A percentile compares a stretch with the other conserved stretches of the same genome.
phyloP scores from a whole-genome alignment of 1,139 yeast species.

The Candida smagusa region DNA sequence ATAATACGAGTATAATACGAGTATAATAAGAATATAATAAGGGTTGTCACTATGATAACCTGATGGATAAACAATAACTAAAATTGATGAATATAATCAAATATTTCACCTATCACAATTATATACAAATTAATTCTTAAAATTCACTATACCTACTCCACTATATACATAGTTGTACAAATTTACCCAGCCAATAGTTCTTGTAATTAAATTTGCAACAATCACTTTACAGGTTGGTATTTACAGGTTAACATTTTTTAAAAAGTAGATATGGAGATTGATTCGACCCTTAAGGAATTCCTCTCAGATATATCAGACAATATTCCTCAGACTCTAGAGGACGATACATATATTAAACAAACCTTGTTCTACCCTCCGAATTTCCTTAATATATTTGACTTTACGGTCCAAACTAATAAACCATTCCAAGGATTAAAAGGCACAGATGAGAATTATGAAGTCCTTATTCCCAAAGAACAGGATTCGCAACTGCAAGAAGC shows the following conservation, averaged over 20 bases:
- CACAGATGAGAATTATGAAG: constrained; percentile 38
- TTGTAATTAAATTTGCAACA: too few relatives aligned
- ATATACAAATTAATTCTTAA: too few relatives aligned
- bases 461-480: constrained; percentile 31
- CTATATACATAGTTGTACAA: too few relatives aligned
- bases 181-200: too few relatives aligned
- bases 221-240: neutral
- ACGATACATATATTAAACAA: constrained; percentile 21
- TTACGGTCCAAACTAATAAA: constrained; percentile 31
- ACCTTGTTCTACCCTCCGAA: constrained; percentile 40
- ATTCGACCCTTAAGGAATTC: constrained; percentile 3
- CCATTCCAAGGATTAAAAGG: constrained; percentile 33
- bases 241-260: neutral
- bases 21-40: too few relatives aligned
- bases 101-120: too few relatives aligned
- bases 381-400: constrained; percentile 27
- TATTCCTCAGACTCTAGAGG: neutral
- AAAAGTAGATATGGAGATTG: constrained; percentile 3
- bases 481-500: constrained; percentile 39
- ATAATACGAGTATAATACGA: too few relatives aligned
- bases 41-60: too few relatives aligned
- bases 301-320: constrained; percentile 4
- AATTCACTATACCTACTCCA: too few relatives aligned
- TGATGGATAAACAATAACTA: too few relatives aligned
- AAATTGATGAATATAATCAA: too few relatives aligned